These are phyloP conservation scores for Bretziella fagacearum DNA, from an alignment of 2,329 filamentous ascomycete genomes.

Conservation along the genomic window DNA sequence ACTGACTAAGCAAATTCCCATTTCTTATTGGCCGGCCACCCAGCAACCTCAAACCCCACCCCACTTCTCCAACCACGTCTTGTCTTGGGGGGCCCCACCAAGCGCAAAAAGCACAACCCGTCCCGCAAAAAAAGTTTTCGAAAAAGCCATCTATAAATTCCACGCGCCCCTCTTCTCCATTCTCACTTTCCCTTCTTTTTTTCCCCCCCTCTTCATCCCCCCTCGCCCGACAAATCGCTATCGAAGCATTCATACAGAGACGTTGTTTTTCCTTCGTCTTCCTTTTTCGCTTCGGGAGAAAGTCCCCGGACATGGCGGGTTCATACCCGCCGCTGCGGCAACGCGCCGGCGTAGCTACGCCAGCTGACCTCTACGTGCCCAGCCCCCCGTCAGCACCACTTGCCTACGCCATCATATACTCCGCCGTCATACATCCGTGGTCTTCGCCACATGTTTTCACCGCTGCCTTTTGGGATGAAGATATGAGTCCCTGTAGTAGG, in stretches of 20 bases:
- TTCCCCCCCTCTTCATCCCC: slow-evolving; percentile 38
- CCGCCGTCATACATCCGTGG: not conserved
- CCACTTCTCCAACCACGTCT: too few relatives aligned
- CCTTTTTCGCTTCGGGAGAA: slow-evolving; percentile 91
- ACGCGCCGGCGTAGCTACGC: slow-evolving; percentile 80
- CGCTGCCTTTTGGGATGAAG: slow-evolving; percentile 45
- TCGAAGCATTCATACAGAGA: slow-evolving; percentile 96
- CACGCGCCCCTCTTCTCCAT: slow-evolving; percentile 14
- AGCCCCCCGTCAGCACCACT: slow-evolving; percentile 14
- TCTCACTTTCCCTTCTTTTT: slow-evolving; percentile 17
- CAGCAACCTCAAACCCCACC: too few relatives aligned
- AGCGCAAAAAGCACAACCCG: too few relatives aligned
- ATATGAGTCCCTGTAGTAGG: slow-evolving; percentile 57
- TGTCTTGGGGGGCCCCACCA: too few relatives aligned
- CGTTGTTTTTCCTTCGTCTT: slow-evolving; percentile 15
- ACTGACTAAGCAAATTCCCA: too few relatives aligned
- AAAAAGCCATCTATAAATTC: not conserved
- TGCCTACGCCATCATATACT: slow-evolving; percentile 1
- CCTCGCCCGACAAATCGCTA: slow-evolving; percentile 99
- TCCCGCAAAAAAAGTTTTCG: not conserved
- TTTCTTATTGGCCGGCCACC: too few relatives aligned
- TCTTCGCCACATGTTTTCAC: not conserved
- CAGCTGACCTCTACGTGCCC: slow-evolving; percentile 27
- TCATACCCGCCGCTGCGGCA: slow-evolving; percentile 53
- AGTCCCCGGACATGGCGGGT: slow-evolving; percentile 82